Percentiles rank a stretch among this genome's conserved stretches.
Evolutionary conservation across 2,329 filamentous ascomycete species (phyloP).

Genomic region (Drechslerella coelobrocha): DNA sequence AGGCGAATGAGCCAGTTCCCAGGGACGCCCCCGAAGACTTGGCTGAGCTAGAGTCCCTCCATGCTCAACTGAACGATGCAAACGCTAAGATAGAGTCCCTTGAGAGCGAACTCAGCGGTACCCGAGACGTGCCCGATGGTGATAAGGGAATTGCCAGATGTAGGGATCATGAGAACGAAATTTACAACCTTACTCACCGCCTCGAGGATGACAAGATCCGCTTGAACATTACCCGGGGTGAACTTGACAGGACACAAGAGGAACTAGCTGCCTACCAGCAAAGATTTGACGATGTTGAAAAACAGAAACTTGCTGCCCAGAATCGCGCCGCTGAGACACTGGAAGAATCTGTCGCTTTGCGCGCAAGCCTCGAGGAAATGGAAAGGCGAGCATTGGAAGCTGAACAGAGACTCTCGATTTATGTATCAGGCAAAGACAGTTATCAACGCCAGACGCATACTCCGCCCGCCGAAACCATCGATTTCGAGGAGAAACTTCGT

Average conservation of each 20-base stretch:
- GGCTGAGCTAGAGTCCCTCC: slow-evolving; percentile 35
- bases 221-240: slow-evolving; percentile 36
- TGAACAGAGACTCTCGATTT: slow-evolving; percentile 21
- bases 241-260: slow-evolving; percentile 41
- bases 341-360: slow-evolving; percentile 37
- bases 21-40: slow-evolving; percentile 27
- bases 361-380: slow-evolving; percentile 40
- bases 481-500: slow-evolving; percentile 48
- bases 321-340: slow-evolving; percentile 47
- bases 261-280: slow-evolving; percentile 37
- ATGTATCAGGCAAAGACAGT: slow-evolving; percentile 31
- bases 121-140: slow-evolving; percentile 23
- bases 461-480: slow-evolving; percentile 46
- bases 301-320: slow-evolving; percentile 45
- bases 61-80: slow-evolving; percentile 34
- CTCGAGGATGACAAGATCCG: slow-evolving; percentile 43
- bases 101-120: slow-evolving; percentile 22
- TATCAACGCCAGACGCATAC: slow-evolving; percentile 46
- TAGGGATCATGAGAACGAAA: slow-evolving; percentile 41
- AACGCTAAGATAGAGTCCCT: slow-evolving; percentile 40
- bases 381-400: slow-evolving; percentile 37
- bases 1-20: slow-evolving; percentile 34
- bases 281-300: slow-evolving; percentile 43
- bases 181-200: slow-evolving; percentile 41
- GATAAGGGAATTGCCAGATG: slow-evolving; percentile 16